These are phyloP conservation scores for Crithidia fasciculata DNA, from an alignment of 208 protist genomes.

Conservation along the genomic window DNA sequence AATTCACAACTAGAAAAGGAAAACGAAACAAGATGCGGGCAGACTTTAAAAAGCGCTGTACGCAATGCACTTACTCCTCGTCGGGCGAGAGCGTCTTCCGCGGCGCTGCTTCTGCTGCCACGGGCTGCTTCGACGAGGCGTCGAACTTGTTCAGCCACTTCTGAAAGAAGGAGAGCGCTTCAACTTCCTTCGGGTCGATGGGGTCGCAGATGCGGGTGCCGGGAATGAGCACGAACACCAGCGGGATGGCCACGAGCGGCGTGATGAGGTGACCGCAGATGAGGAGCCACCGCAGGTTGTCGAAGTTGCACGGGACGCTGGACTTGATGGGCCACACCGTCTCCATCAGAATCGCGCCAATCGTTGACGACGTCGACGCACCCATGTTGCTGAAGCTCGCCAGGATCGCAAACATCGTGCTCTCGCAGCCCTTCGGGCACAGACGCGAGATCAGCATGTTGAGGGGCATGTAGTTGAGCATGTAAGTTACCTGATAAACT, in stretches of 20 bases:
- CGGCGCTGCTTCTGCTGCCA: neutral
- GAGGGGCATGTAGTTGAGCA: constrained; percentile 75
- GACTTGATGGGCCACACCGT: constrained; percentile 50
- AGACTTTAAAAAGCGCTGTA: neutral
- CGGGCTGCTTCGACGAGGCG: neutral
- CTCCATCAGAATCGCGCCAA: constrained; percentile 68
- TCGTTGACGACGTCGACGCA: constrained; percentile 41
- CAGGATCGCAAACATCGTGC: constrained; percentile 76
- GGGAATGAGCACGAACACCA: constrained; percentile 68
- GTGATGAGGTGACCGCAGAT: constrained; percentile 56
- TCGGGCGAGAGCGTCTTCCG: neutral
- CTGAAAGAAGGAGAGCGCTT: constrained; percentile 9
- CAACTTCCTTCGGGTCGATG: constrained; percentile 34
- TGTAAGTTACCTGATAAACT: constrained; percentile 60
- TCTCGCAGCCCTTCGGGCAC: constrained; percentile 79
- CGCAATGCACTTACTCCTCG: neutral
- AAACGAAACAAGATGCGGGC: neutral
- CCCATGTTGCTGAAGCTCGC: constrained; percentile 83
- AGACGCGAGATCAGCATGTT: constrained; percentile 82
- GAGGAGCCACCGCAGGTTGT: constrained; percentile 60
- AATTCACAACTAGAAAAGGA: no score
- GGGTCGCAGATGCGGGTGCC: constrained; percentile 58
- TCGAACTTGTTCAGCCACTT: neutral
- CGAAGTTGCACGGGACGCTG: constrained; percentile 66
- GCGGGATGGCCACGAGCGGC: constrained; percentile 51